phyloP scores from a whole-genome alignment of 2,329 filamentous ascomycete genomes.

The Pestalotiopsis sp. region DNA sequence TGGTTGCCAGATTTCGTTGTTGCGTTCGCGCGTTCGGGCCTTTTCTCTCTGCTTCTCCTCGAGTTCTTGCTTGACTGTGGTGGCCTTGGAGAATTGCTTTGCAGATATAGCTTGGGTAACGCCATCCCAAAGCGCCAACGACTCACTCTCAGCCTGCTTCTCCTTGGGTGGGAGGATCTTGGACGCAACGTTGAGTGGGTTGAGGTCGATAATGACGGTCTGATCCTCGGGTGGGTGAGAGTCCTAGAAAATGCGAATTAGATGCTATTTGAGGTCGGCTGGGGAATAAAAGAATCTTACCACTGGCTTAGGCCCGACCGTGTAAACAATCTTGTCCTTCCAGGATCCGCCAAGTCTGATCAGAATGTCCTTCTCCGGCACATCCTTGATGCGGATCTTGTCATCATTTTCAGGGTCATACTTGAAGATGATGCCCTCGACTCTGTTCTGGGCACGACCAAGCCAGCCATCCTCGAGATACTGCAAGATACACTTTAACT shows the following conservation, averaged over 20 bases:
- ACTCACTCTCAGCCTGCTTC: constrained; percentile 85
- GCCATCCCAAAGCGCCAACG: constrained; percentile 80
- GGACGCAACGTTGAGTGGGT: constrained; percentile 75
- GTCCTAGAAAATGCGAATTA: constrained; percentile 30
- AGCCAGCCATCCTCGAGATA: constrained; percentile 97
- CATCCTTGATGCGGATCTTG: constrained; percentile 79
- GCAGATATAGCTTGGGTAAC: constrained; percentile 84
- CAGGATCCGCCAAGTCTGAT: constrained; percentile 83
- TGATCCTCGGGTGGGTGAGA: constrained; percentile 59
- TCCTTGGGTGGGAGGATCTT: constrained; percentile 80
- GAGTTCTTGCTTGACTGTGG: constrained; percentile 83
- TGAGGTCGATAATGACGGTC: constrained; percentile 81
- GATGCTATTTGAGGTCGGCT: too few relatives aligned
- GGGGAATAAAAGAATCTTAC: constrained; percentile 51
- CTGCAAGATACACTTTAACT: constrained; percentile 87
- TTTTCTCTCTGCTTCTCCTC: constrained; percentile 88
- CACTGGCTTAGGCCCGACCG: constrained; percentile 59
- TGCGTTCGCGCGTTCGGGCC: constrained; percentile 75
- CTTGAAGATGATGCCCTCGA: constrained; percentile 87
- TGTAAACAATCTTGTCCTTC: constrained; percentile 71
- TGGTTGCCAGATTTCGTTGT: constrained; percentile 75
- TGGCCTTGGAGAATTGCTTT: constrained; percentile 85
- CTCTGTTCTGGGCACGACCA: constrained; percentile 85
- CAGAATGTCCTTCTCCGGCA: constrained; percentile 81
- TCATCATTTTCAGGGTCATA: constrained; percentile 87